These are phyloP conservation scores for Rhizopogon roseolus DNA, from an alignment of 768 basidiomycete genomes.

Conservation along the genomic window DNA sequence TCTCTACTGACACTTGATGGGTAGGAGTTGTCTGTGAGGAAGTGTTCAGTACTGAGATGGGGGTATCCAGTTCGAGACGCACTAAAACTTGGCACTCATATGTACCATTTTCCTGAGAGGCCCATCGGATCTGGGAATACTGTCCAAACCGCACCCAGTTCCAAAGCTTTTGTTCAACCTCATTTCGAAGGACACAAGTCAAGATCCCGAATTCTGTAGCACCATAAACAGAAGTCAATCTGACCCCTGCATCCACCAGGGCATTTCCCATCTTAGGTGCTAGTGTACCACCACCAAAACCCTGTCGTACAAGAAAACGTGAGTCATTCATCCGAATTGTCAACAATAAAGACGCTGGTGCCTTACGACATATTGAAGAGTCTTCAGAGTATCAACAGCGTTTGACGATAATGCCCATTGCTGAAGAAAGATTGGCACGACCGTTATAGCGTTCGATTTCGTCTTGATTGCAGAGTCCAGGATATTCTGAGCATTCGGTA, in stretches of 20 bases:
- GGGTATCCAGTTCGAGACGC: neutral
- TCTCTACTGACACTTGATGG: slow-evolving; percentile 26
- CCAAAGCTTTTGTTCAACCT: slow-evolving; percentile 26
- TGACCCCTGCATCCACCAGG: slow-evolving; percentile 29
- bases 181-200: slow-evolving; percentile 5
- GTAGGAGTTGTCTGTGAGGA: slow-evolving; percentile 20
- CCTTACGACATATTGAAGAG: slow-evolving; percentile 18
- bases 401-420: slow-evolving; percentile 14
- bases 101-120: slow-evolving; percentile 29
- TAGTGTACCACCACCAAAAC: slow-evolving; percentile 33
- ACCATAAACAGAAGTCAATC: slow-evolving; percentile 29
- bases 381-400: slow-evolving; percentile 10
- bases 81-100: slow-evolving; percentile 37
- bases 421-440: slow-evolving; percentile 19
- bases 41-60: neutral
- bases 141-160: slow-evolving; percentile 26
- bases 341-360: too few species aligned
- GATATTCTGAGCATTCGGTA: slow-evolving; percentile 16
- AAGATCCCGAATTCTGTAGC: slow-evolving; percentile 30
- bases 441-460: slow-evolving; percentile 6
- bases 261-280: slow-evolving; percentile 30
- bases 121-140: slow-evolving; percentile 26
- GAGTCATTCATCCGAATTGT: neutral
- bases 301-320: slow-evolving; percentile 11
- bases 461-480: slow-evolving; percentile 14